Base-by-base conservation (phyloP, 768 basidiomycete species). In the Hericium rajendrae region DNA sequence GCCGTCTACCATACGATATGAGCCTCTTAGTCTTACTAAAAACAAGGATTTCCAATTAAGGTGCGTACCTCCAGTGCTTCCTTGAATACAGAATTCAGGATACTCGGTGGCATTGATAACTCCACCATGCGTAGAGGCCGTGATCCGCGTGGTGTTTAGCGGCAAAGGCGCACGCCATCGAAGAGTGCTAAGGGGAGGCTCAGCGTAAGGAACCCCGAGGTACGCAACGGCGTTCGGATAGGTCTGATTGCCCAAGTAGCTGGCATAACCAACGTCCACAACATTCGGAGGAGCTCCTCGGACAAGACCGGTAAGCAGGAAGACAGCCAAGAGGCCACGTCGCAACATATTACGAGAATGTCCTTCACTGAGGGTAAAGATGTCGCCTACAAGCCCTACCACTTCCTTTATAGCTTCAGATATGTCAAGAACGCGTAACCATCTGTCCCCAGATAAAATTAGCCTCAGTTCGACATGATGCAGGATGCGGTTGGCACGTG, bases 81-180 rank as follows among this genome's bases (percentile, higher is more conserved):
- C 82, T 67, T 85, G 84, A 39, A 85, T 67, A 60, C 83, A 85
- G 60, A 81, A 81, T 1, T 78, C 69, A 0, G 83, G 81, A 61
- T 85, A 78, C 39, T 70, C 57, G 1, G 75, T 77, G 2, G 80
- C 79, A 64, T 83, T 73, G n/a, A 85, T 62, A 16, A 80, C 69
- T 28, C 64, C 38, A 2, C 77, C 76, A 8, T 65, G 63, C 1
- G 71, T 60, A 46, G 72, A 71, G 22, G 61, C 51, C 5, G 70
- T 51, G 4, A 83, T 66, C 6, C 78, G 77, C 3, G 66, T 64
- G 4, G 73, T 81, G 62, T 84, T 72, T 48, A 86, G 67, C 16
- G 80, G 76, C 1, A 81, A 59, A 2, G 83, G 79, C 5, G 75
- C 75, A 18, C 83, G 71, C 22, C 70, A 74, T 5, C 73, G 66